Percentiles rank a stretch among this genome's conserved stretches.
These are phyloP conservation scores for Penicillium sp. DNA, from an alignment of 2,329 filamentous ascomycete species.

Conservation along the genomic window DNA sequence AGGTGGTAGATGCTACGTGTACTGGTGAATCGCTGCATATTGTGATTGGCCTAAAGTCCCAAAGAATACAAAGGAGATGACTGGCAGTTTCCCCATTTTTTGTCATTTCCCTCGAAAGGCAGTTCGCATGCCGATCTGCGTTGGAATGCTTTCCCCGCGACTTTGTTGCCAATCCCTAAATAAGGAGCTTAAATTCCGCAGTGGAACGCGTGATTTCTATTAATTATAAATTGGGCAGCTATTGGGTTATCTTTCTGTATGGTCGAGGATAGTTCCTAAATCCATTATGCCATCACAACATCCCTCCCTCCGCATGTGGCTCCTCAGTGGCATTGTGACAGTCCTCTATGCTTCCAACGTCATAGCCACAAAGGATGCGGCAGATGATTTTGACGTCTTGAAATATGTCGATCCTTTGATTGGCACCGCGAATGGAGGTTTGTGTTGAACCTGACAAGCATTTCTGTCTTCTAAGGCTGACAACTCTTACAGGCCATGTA, in stretches of 20 bases:
- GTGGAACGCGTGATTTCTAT: neutral
- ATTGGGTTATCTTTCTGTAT: neutral
- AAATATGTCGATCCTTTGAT: constrained; percentile 53
- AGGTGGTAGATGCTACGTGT: constrained; percentile 5
- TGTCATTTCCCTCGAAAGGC: constrained; percentile 3
- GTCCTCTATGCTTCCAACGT: constrained; percentile 11
- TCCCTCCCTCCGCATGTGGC: neutral
- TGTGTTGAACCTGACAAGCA: neutral
- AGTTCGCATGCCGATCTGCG: constrained; percentile 14
- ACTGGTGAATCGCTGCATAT: neutral
- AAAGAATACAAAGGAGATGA: neutral
- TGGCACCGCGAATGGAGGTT: constrained; percentile 52
- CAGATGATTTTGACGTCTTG: constrained; percentile 34
- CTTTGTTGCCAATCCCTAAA: constrained; percentile 9
- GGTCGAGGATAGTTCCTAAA: neutral
- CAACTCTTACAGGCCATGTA: constrained; percentile 48
- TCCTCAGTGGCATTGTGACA: constrained; percentile 6
- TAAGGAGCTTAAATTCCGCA: constrained; percentile 6
- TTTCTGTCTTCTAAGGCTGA: neutral
- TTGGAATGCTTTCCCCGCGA: constrained; percentile 21
- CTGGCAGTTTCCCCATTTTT: neutral
- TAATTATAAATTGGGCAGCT: no score
- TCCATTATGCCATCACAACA: constrained; percentile 10
- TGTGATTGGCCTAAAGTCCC: neutral
- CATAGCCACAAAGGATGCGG: neutral